A percentile compares a stretch with the other conserved stretches of the same genome.
Conservation (phyloP, 768 basidiomycete species). For the Mycena latifolia region DNA sequence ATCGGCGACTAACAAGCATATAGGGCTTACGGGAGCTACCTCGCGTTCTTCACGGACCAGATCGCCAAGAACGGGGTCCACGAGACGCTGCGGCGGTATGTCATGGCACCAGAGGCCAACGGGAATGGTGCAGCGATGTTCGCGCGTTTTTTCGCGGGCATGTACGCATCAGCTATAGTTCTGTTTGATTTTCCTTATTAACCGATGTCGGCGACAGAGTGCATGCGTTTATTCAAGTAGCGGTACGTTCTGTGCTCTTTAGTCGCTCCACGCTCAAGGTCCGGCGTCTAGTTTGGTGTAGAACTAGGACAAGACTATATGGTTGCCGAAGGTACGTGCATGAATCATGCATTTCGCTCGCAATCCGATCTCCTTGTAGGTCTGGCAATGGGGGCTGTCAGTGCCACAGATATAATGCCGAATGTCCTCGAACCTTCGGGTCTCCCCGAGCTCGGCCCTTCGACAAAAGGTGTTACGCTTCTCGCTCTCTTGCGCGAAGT, state of each 20-base stretch:
- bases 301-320: constrained; percentile 33
- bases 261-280: not conserved
- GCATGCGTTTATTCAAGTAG: constrained; percentile 29
- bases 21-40: constrained; percentile 32
- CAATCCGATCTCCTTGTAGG: constrained; percentile 5
- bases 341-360: too few species aligned
- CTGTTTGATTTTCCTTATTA: not conserved
- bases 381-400: constrained; percentile 27
- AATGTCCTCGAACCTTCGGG: constrained; percentile 23
- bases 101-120: constrained; percentile 32
- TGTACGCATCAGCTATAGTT: too few species aligned
- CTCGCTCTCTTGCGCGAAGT: constrained; percentile 63
- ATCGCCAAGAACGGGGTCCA: constrained; percentile 9
- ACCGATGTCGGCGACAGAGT: constrained; percentile 6
- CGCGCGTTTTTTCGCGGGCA: constrained; percentile 23
- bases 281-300: constrained; percentile 21
- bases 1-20: not conserved
- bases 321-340: constrained; percentile 21
- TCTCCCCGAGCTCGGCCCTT: constrained; percentile 6
- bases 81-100: constrained; percentile 10
- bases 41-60: constrained; percentile 23
- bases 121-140: constrained; percentile 29
- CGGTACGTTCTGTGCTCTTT: not conserved
- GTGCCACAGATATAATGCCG: too few species aligned
- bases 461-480: constrained; percentile 50